Conservation (phyloP, 495 filamentous ascomycete species). For the Chaetomium tenue region DNA sequence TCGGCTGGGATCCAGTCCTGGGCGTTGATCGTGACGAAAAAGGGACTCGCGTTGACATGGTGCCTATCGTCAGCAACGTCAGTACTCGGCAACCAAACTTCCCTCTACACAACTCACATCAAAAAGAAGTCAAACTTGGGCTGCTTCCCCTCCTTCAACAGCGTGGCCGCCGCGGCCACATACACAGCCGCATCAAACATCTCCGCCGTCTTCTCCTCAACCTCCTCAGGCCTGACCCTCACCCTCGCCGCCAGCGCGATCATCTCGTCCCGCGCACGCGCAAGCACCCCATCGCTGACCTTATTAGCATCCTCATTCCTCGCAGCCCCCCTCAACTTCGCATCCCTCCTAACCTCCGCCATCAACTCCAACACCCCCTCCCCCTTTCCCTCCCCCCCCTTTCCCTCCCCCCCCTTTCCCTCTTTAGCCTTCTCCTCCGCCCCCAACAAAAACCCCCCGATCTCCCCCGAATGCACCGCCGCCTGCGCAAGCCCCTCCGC, state of each 20-base stretch:
- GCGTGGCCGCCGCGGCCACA: constrained; percentile 58
- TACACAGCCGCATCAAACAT: constrained; percentile 70
- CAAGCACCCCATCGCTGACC: constrained; percentile 63
- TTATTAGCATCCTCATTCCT: constrained; percentile 58
- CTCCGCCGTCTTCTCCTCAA: constrained; percentile 69
- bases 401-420: constrained; percentile 29
- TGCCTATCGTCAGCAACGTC: constrained; percentile 35
- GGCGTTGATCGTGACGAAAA: constrained; percentile 42
- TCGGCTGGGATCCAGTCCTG: constrained; percentile 42
- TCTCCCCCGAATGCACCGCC: constrained; percentile 57
- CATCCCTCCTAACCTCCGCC: constrained; percentile 54
- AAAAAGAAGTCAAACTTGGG: constrained; percentile 80
- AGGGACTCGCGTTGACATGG: constrained; percentile 43
- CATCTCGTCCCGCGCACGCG: constrained; percentile 61
- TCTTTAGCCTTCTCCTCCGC: constrained; percentile 54
- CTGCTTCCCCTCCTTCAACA: constrained; percentile 54
- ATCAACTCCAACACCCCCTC: constrained; percentile 55
- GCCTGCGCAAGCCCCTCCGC: constrained; percentile 78
- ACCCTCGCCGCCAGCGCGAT: constrained; percentile 59
- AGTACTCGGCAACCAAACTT: not conserved
- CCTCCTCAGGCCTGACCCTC: constrained; percentile 55
- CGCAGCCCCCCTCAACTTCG: constrained; percentile 53
- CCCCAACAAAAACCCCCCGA: constrained; percentile 50
- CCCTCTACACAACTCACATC: constrained; percentile 47
- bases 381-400: constrained; percentile 35